phyloP scores from a whole-genome alignment of 192 early-diverging fungal genomes.

The Mortierella antarctica region DNA sequence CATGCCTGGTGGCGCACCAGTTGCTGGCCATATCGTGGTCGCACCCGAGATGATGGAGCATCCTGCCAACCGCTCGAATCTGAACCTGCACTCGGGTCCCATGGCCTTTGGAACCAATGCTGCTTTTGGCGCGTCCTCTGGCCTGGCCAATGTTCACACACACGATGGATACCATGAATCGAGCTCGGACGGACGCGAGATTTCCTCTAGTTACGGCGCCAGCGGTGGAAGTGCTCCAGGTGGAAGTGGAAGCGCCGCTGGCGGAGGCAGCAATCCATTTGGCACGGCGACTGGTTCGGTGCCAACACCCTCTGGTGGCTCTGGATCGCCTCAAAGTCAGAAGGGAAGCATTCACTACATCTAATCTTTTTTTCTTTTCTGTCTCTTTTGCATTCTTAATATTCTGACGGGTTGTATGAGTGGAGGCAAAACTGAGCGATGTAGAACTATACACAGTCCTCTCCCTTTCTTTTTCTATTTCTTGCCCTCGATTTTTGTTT shows the following conservation, averaged over 20 bases:
- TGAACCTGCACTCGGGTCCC: slow-evolving; percentile 40
- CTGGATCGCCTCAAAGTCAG: slow-evolving; percentile 51
- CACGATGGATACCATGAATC: slow-evolving; percentile 52
- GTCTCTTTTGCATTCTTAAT: not conserved
- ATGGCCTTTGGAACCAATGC: slow-evolving; percentile 53
- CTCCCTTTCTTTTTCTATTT: not conserved
- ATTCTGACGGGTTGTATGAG: not conserved
- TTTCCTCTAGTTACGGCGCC: slow-evolving; percentile 35
- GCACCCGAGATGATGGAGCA: slow-evolving; percentile 54
- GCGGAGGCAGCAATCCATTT: slow-evolving; percentile 26
- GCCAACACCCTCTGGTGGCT: slow-evolving; percentile 28
- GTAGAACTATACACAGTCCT: not conserved
- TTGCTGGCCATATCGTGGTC: slow-evolving; percentile 50
- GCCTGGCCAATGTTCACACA: slow-evolving; percentile 33
- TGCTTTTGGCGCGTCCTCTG: slow-evolving; percentile 32
- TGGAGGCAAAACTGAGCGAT: not conserved
- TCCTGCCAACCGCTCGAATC: slow-evolving; percentile 51
- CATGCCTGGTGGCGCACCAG: slow-evolving; percentile 41
- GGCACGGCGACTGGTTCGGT: slow-evolving; percentile 25
- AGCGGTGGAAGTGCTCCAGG: slow-evolving; percentile 44
- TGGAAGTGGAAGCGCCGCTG: slow-evolving; percentile 11
- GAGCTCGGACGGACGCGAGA: slow-evolving; percentile 40
- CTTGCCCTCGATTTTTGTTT: not conserved
- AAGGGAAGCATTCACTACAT: slow-evolving; percentile 53
- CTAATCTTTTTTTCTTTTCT: slow-evolving; percentile 14